A percentile compares a stretch with the other conserved stretches of the same genome.
phyloP scores from a whole-genome alignment of 2,329 filamentous ascomycete genomes.

The Alternaria arbusti region DNA sequence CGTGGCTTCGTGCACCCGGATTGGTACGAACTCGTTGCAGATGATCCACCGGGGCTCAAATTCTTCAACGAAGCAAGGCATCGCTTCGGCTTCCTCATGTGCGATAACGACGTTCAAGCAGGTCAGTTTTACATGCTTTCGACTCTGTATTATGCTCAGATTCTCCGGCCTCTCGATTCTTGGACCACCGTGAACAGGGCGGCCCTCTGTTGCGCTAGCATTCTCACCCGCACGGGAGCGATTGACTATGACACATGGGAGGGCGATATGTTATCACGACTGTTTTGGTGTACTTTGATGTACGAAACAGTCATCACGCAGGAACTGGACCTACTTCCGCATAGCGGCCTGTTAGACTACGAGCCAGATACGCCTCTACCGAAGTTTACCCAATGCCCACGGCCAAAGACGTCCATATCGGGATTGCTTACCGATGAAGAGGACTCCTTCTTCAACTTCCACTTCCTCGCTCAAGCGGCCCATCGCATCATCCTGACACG shows the following conservation, averaged over 20 bases:
- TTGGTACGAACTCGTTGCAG: conserved; percentile 45
- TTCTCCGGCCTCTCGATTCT: conserved; percentile 60
- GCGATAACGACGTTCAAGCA: conserved; percentile 57
- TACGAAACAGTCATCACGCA: conserved; percentile 63
- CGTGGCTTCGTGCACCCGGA: conserved; percentile 38
- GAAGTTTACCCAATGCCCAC: conserved; percentile 58
- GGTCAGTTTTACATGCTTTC: conserved; percentile 61
- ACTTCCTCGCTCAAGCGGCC: conserved; percentile 63
- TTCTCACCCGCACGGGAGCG: conserved; percentile 53
- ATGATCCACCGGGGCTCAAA: conserved; percentile 54
- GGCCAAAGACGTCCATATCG: conserved; percentile 43
- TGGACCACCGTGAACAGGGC: conserved; percentile 62
- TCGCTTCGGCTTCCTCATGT: conserved; percentile 59
- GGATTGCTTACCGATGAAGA: conserved; percentile 52
- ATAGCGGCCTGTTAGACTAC: conserved; percentile 58
- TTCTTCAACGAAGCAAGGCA: conserved; percentile 63
- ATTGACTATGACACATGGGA: conserved; percentile 59
- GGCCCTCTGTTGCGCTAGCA: conserved; percentile 56
- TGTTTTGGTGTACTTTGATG: conserved; percentile 64
- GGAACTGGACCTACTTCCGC: conserved; percentile 58
- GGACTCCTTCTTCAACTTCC: conserved; percentile 63
- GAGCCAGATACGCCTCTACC: conserved; percentile 62
- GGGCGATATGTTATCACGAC: conserved; percentile 62
- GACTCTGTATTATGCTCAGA: conserved; percentile 60
- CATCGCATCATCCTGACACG: conserved; percentile 63